Percentiles rank a stretch among this genome's conserved stretches.
phyloP scores from a whole-genome alignment of 441 rosid genomes.

The Erysimum pusillum region DNA sequence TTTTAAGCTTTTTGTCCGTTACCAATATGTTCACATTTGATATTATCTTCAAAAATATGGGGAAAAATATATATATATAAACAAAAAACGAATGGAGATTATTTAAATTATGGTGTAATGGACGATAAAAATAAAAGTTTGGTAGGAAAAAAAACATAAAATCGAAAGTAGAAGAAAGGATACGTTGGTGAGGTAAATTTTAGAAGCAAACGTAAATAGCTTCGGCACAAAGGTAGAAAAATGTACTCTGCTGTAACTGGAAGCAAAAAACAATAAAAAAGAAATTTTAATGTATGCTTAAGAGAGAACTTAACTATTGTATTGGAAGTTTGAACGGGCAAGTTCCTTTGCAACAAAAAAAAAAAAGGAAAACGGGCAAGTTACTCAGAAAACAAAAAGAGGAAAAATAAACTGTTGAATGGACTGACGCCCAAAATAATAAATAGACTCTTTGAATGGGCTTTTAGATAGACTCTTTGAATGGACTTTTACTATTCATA shows the following conservation, averaged over 20 bases:
- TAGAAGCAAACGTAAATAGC: neutral
- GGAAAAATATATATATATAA: neutral
- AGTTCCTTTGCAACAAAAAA: neutral
- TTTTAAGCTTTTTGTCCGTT: conserved; percentile 27
- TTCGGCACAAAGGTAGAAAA: neutral
- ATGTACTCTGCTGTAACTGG: neutral
- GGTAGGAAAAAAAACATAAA: neutral
- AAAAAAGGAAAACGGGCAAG: no score
- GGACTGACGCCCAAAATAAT: neutral
- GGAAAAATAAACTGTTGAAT: neutral
- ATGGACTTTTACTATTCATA: neutral
- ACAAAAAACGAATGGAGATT: neutral
- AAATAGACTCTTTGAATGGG: neutral
- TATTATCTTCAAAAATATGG: conserved; percentile 36
- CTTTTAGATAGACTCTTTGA: conserved; percentile 12
- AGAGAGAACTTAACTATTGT: neutral
- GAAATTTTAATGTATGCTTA: neutral
- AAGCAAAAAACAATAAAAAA: neutral
- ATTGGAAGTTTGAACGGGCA: neutral
- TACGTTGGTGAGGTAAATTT: neutral
- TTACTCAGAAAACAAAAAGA: neutral
- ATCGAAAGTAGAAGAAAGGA: neutral
- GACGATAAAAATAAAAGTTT: neutral
- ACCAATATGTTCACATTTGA: conserved; percentile 24
- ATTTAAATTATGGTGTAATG: neutral